These are phyloP conservation scores for Fraxinus americana DNA, from an alignment of 257 asterid genomes.

Conservation along the genomic window DNA sequence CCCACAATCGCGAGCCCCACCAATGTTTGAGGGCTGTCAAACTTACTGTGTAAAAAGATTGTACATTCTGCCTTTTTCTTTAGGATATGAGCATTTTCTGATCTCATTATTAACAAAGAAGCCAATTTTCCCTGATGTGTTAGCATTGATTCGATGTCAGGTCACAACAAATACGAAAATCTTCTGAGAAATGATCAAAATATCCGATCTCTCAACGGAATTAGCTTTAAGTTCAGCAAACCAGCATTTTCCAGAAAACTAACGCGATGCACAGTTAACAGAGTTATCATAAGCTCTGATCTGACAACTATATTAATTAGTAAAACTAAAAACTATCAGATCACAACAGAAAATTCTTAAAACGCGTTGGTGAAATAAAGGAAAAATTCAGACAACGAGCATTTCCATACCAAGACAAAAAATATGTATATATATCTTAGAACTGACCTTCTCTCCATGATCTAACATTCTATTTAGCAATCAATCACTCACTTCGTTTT, in stretches of 20 bases:
- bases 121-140: background rate
- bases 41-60: too few relatives aligned
- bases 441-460: background rate
- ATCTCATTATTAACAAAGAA: too few relatives aligned
- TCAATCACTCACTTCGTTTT: background rate
- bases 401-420: constrained; percentile 1
- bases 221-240: background rate
- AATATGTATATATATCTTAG: background rate
- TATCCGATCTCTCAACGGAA: background rate
- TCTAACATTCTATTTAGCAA: background rate
- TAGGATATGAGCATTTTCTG: background rate
- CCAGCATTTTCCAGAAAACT: background rate
- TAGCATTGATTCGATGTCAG: background rate
- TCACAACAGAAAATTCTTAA: constrained; percentile 22
- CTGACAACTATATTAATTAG: constrained; percentile 11
- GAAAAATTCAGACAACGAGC: constrained; percentile 16
- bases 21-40: too few relatives aligned
- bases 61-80: too few relatives aligned
- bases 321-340: constrained; percentile 20
- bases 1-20: too few relatives aligned
- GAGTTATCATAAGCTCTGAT: constrained; percentile 22
- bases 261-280: background rate
- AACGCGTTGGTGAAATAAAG: background rate
- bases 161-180: background rate
- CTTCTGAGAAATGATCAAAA: background rate